These are phyloP conservation scores for Saksenaea oblongispora DNA, from an alignment of 371 early-diverging fungal species.

Conservation along the genomic window DNA sequence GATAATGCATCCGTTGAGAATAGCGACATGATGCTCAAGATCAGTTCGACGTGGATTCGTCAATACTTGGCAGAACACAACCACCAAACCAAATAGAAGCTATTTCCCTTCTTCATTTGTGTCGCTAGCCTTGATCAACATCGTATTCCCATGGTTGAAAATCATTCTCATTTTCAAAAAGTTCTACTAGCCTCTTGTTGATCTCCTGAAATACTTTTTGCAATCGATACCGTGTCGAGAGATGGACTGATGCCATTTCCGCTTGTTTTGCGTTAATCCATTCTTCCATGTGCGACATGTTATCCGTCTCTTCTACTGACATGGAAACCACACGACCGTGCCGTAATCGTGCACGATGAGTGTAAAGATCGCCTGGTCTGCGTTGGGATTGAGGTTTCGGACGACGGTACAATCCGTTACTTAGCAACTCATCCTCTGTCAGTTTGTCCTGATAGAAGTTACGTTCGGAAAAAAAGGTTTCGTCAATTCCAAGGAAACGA, in stretches of 20 bases:
- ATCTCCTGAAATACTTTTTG: slow-evolving; percentile 52
- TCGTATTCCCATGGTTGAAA: slow-evolving; percentile 57
- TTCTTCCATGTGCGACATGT: not conserved
- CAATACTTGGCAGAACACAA: slow-evolving; percentile 37
- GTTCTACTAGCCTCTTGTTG: slow-evolving; percentile 44
- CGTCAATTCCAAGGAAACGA: slow-evolving; percentile 36
- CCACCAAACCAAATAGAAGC: slow-evolving; percentile 57
- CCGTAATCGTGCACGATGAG: not conserved
- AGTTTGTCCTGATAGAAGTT: slow-evolving; percentile 22
- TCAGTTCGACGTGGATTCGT: slow-evolving; percentile 74
- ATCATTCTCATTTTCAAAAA: slow-evolving; percentile 44
- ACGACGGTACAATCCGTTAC: slow-evolving; percentile 7
- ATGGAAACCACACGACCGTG: slow-evolving; percentile 12
- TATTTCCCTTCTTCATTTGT: slow-evolving; percentile 31
- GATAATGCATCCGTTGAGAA: slow-evolving; percentile 31
- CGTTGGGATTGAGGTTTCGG: slow-evolving; percentile 13
- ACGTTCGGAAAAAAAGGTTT: slow-evolving; percentile 26
- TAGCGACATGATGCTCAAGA: slow-evolving; percentile 58
- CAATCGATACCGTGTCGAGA: slow-evolving; percentile 51
- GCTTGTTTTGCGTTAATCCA: slow-evolving; percentile 5
- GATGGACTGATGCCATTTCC: slow-evolving; percentile 13
- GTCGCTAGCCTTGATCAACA: slow-evolving; percentile 45
- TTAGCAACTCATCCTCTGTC: slow-evolving; percentile 19
- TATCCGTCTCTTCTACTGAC: slow-evolving; percentile 2
- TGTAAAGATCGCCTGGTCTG: not conserved